Conservation (phyloP, 345 rosid genomes). For the Salix koriyanagi region DNA sequence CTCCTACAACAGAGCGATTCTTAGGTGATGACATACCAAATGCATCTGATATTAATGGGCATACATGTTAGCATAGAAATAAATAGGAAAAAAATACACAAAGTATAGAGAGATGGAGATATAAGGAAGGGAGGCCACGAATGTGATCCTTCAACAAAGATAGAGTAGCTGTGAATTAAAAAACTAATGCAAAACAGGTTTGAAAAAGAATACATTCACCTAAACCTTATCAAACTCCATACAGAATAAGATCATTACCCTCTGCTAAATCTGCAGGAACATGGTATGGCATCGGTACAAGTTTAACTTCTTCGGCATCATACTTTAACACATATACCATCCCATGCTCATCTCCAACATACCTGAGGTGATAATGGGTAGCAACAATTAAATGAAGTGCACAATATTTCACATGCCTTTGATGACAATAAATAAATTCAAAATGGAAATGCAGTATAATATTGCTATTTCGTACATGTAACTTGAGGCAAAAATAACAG, state of each 20-base stretch:
- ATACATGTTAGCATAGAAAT: background rate
- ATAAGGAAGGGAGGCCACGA: background rate
- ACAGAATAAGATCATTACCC: constrained; percentile 14
- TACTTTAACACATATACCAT: constrained; percentile 22
- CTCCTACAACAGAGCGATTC: constrained; percentile 23
- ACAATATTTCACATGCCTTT: background rate
- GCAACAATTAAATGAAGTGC: background rate
- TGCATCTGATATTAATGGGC: constrained; percentile 14
- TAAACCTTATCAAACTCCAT: background rate
- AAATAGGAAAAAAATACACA: background rate
- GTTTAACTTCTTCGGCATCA: constrained; percentile 11
- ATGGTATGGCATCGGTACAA: constrained; percentile 19
- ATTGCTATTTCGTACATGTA: constrained; percentile 15
- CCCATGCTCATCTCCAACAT: constrained; percentile 30
- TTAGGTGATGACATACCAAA: constrained; percentile 13
- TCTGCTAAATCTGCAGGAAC: constrained; percentile 17
- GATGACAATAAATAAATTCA: background rate
- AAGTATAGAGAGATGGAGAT: background rate
- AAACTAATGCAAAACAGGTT: background rate
- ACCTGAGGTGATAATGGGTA: constrained; percentile 8
- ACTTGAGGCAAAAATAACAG: constrained; percentile 20
- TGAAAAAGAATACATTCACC: background rate
- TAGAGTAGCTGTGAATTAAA: background rate
- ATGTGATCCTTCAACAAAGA: background rate
- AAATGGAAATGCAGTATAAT: background rate